Evolutionary conservation across 495 filamentous ascomycete genomes (phyloP).

Genomic region (Aspergillus panamensis): DNA sequence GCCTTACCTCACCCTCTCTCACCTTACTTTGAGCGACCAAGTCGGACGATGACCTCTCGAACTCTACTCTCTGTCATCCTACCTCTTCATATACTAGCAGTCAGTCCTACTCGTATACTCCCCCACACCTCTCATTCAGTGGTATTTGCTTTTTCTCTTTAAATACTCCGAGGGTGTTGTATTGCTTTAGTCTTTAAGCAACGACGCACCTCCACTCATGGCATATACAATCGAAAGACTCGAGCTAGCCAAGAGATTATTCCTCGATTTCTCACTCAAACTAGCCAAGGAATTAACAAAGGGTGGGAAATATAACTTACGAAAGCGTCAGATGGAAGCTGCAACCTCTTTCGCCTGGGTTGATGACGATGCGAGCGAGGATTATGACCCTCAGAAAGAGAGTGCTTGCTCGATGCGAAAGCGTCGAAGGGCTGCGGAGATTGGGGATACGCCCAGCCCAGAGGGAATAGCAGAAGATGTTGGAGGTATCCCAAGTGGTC

Average conservation of each 20-base stretch:
- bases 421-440: neutral
- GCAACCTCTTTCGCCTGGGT: conserved; percentile 3
- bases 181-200: neutral
- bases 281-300: neutral
- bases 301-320: conserved; percentile 7
- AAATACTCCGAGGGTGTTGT: neutral
- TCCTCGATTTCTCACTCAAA: conserved; percentile 1
- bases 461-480: neutral
- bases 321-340: conserved; percentile 4
- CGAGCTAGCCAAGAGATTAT: conserved; percentile 1
- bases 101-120: no score
- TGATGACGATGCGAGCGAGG: conserved; percentile 15
- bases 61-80: no score
- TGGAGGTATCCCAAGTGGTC: neutral
- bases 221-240: conserved; percentile 6
- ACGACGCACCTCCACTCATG: neutral
- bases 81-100: no score
- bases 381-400: conserved; percentile 7
- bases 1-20: neutral
- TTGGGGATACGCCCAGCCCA: neutral
- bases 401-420: neutral
- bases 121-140: no score
- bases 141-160: no score
- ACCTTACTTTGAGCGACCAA: neutral
- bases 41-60: neutral